phyloP scores from a whole-genome alignment of 306 rosid species.

The Clitoria ternatea region DNA sequence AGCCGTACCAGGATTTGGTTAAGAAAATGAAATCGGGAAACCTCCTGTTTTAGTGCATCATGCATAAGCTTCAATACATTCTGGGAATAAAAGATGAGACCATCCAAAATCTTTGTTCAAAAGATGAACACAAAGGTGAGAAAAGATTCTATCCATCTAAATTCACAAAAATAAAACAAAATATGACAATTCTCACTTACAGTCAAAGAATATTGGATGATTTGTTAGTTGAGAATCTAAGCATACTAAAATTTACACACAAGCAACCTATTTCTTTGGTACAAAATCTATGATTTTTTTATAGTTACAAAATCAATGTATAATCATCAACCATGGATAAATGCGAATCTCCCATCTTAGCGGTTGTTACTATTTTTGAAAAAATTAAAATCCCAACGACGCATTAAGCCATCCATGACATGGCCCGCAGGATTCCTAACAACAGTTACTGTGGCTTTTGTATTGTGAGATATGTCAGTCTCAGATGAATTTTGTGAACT shows the following conservation, averaged over 20 bases:
- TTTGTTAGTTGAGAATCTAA: constrained; percentile 30
- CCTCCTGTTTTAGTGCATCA: not conserved
- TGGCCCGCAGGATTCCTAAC: constrained; percentile 72
- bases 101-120: not conserved
- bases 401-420: constrained; percentile 88
- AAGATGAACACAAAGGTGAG: not conserved
- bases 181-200: constrained; percentile 23
- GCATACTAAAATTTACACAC: constrained; percentile 43
- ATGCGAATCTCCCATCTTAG: constrained; percentile 39
- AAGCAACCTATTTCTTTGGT: constrained; percentile 41
- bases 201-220: constrained; percentile 36
- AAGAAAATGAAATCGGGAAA: not conserved
- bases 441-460: constrained; percentile 82
- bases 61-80: not conserved
- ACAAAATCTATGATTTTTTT: constrained; percentile 35
- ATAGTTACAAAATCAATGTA: constrained; percentile 52
- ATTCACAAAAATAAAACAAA: constrained; percentile 1
- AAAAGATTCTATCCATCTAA: constrained; percentile 6
- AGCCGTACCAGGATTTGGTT: not conserved
- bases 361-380: constrained; percentile 67
- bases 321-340: constrained; percentile 19
- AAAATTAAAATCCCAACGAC: constrained; percentile 97
- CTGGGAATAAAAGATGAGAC: not conserved
- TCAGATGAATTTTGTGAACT: constrained; percentile 51
- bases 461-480: constrained; percentile 74